Evolutionary conservation across 2,329 filamentous ascomycete genomes (phyloP), one percentile per base, ranked within the genome.

Genomic region (Phyllosticta paracitricarpa): DNA sequence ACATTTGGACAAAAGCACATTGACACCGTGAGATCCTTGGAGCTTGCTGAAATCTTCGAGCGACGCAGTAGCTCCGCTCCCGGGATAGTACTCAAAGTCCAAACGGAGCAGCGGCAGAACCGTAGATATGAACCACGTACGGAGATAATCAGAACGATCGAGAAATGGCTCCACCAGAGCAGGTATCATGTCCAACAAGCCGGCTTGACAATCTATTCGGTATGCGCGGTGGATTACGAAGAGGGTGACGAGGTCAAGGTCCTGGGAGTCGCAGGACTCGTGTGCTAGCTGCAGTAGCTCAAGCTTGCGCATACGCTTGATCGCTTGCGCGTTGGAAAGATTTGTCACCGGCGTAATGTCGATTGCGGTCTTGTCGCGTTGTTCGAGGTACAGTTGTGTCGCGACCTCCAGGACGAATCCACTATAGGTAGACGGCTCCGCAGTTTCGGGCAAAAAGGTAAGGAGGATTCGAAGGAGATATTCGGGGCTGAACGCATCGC

Each of bases 361-460:
- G 54, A 89, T 69, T 8, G 70, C 69, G 14, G 64, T 62, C 56
- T 67, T 65, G 40, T 67, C 64, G 33, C 69, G 66, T 33, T 81
- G 76, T 52, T 76, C 68, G 25, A 76, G 72, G 51, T 82, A 76
- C 22, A 79, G 72, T 58, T 76, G 77, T 4, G 76, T 75, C 51
- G 77, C 78, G 63, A 91, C 75, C 58, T 84, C 80, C 66, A 81
- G 73, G 19, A 91, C 69, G 58, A 89, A 82, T 14, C 77, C 76
- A 19, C 83, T 76, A 69, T 92, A 92, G 54, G 78, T 71, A n/a
- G 74, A 74, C 4, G 89, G 84, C 4, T 82, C 82, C 4, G 84
- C 70, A 53, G 82, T 86, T 72, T 93, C 89, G 26, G 91, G 90
- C 0, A 95, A 79, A 69, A 87, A 89, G 22, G 87, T 89, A 54